Conservation (phyloP, 2,329 filamentous ascomycete genomes). For the Pseudogymnoascus sp. region DNA sequence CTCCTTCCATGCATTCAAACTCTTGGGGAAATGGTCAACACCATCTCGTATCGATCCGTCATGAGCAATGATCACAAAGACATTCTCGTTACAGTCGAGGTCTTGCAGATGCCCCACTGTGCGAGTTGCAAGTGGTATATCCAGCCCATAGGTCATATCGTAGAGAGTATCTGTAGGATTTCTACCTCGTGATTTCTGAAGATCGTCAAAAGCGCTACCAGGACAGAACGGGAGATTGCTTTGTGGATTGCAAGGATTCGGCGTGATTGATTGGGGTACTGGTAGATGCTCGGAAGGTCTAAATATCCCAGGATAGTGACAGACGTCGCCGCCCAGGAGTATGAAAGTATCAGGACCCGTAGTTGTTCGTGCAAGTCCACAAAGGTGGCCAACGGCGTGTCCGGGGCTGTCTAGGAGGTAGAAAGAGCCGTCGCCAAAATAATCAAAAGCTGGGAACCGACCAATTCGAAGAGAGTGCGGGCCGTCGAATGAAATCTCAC, state of each 20-base stretch:
- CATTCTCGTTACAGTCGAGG: constrained; percentile 34
- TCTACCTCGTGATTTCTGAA: constrained; percentile 20
- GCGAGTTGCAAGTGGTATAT: constrained; percentile 15
- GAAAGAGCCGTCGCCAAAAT: constrained; percentile 37
- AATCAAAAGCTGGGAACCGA: constrained; percentile 33
- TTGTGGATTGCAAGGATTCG: constrained; percentile 29
- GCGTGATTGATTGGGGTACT: constrained; percentile 29
- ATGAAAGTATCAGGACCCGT: constrained; percentile 31
- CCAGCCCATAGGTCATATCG: constrained; percentile 21
- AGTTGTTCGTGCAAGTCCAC: constrained; percentile 34
- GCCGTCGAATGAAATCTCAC: constrained; percentile 20
- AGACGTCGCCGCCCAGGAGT: constrained; percentile 37
- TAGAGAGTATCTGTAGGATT: constrained; percentile 20
- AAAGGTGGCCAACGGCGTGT: constrained; percentile 36
- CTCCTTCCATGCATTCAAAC: constrained; percentile 36
- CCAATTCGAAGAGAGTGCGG: constrained; percentile 30
- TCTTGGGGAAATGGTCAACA: constrained; percentile 40
- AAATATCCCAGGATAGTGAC: constrained; percentile 33
- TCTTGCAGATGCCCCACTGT: constrained; percentile 37
- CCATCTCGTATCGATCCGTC: constrained; percentile 34
- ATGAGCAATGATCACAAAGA: constrained; percentile 38
- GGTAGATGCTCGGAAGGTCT: constrained; percentile 32
- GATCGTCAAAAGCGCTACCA: constrained; percentile 18
- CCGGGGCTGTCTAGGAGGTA: constrained; percentile 37
- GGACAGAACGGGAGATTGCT: constrained; percentile 16